phyloP scores from a whole-genome alignment of 352 stramenopile species.

The Phytophthora foliorum region DNA sequence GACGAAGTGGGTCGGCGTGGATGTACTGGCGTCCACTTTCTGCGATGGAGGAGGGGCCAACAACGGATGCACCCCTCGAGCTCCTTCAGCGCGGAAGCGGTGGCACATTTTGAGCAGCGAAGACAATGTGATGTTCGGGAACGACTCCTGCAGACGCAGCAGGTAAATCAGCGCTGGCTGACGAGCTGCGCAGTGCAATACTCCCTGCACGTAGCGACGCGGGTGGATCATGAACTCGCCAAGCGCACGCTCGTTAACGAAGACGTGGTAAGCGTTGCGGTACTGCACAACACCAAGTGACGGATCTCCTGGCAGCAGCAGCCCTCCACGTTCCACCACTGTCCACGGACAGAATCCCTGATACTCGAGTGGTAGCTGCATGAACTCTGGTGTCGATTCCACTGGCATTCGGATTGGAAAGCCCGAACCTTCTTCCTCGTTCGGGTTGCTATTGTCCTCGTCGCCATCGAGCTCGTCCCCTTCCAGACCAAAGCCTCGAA shows the following conservation, averaged over 20 bases:
- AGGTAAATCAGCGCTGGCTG: slow-evolving; percentile 94
- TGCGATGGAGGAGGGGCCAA: slow-evolving; percentile 56
- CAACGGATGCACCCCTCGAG: slow-evolving; percentile 64
- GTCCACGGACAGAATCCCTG: slow-evolving; percentile 96
- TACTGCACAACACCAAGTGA: slow-evolving; percentile 93
- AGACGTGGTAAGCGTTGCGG: slow-evolving; percentile 92
- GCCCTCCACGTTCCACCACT: slow-evolving; percentile 85
- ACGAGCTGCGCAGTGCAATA: slow-evolving; percentile 72
- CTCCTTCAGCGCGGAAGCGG: slow-evolving; percentile 46
- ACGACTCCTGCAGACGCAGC: slow-evolving; percentile 88
- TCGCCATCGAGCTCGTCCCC: slow-evolving; percentile 40
- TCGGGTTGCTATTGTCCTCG: slow-evolving; percentile 44
- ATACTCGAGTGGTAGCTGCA: slow-evolving; percentile 94
- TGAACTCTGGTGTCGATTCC: slow-evolving; percentile 95
- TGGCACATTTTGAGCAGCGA: slow-evolving; percentile 76
- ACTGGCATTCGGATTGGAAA: slow-evolving; percentile 89
- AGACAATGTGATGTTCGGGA: slow-evolving; percentile 80
- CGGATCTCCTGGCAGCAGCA: slow-evolving; percentile 93
- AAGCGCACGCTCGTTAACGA: slow-evolving; percentile 91
- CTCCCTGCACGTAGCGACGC: slow-evolving; percentile 76
- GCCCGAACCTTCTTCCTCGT: slow-evolving; percentile 51
- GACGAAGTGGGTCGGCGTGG: slow-evolving; percentile 93
- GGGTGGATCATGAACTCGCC: slow-evolving; percentile 91
- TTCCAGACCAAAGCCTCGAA: slow-evolving; percentile 18
- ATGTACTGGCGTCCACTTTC: slow-evolving; percentile 90